These are phyloP conservation scores for Bruguiera parviflora DNA, from an alignment of 345 rosid species.

Conservation along the genomic window DNA sequence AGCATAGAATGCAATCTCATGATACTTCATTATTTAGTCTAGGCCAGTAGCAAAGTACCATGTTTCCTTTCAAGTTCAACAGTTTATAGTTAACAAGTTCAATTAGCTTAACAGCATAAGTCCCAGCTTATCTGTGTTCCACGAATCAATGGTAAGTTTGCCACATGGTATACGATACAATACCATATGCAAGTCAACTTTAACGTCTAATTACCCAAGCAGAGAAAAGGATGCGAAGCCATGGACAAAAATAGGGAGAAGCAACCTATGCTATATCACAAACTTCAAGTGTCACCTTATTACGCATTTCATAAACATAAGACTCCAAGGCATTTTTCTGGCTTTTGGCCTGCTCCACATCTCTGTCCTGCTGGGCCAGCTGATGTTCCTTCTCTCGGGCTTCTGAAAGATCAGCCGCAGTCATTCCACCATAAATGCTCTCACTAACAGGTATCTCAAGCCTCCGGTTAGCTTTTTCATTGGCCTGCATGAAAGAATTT, in stretches of 20 bases:
- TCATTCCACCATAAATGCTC: conserved; percentile 49
- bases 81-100: background rate
- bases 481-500: conserved; percentile 38
- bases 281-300: conserved; percentile 51
- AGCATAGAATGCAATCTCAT: background rate
- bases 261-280: background rate
- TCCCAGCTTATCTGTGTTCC: conserved; percentile 21
- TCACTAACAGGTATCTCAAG: conserved; percentile 52
- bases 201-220: background rate
- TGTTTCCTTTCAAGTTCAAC: background rate
- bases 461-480: conserved; percentile 42
- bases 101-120: background rate
- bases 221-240: background rate
- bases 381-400: conserved; percentile 55
- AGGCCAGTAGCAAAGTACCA: background rate
- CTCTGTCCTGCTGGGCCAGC: conserved; percentile 61
- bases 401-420: conserved; percentile 45
- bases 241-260: background rate
- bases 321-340: conserved; percentile 74
- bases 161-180: too few species aligned
- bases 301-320: conserved; percentile 78
- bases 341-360: conserved; percentile 63
- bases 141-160: background rate
- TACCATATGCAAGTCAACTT: too few species aligned
- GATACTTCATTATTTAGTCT: background rate